Evolutionary conservation across 352 stramenopile genomes (phyloP).

Genomic region (Elongisporangium senticosum): DNA sequence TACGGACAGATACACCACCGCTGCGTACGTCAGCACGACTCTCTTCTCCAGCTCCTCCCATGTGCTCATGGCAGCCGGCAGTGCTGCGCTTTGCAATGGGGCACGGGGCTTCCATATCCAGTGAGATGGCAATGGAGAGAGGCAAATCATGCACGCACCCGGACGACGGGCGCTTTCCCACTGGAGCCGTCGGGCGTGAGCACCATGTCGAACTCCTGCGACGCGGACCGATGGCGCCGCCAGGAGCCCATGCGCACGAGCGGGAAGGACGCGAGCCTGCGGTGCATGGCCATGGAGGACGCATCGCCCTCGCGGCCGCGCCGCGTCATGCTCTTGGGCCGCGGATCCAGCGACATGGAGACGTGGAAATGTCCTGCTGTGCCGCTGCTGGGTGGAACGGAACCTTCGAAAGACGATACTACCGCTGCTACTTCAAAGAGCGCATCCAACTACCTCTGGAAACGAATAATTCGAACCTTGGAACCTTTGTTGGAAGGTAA

Average conservation of each 20-base stretch:
- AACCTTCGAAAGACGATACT: not conserved
- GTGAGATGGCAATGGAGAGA: not conserved
- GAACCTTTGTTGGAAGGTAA: not conserved
- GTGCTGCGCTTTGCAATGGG: not conserved
- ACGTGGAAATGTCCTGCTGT: not conserved
- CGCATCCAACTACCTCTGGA: not conserved
- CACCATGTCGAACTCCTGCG: constrained; percentile 49
- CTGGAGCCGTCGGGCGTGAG: constrained; percentile 13
- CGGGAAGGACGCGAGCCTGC: constrained; percentile 32
- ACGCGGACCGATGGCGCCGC: constrained; percentile 53
- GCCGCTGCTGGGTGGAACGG: not conserved
- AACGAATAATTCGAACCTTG: not conserved
- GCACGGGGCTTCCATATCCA: not conserved
- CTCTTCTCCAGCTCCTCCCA: not conserved
- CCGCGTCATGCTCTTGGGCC: constrained; percentile 6
- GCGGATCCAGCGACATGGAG: constrained; percentile 8
- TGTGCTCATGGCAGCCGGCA: not conserved
- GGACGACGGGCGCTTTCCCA: not conserved
- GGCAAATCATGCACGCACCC: not conserved
- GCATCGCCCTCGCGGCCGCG: constrained; percentile 24
- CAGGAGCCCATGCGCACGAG: constrained; percentile 62
- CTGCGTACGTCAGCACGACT: not conserved
- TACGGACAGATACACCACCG: constrained; percentile 9
- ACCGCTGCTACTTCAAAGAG: not conserved
- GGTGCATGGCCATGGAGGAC: constrained; percentile 25